Percentiles rank a stretch among this genome's conserved stretches.
phyloP scores from a whole-genome alignment of 2,329 filamentous ascomycete genomes.

The Alternaria ethzedia region DNA sequence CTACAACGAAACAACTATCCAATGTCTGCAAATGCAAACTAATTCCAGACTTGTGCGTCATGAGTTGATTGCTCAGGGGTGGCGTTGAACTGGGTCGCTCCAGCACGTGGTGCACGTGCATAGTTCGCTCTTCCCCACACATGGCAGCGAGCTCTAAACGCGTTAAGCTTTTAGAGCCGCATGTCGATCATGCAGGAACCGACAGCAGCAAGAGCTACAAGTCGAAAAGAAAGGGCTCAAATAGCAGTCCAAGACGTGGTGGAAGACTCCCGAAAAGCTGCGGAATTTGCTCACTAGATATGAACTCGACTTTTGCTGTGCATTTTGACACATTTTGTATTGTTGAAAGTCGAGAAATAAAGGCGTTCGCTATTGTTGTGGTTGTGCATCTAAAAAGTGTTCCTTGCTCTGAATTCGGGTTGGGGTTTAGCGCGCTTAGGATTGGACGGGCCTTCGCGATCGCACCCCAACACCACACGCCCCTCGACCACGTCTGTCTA shows the following conservation, averaged over 20 bases:
- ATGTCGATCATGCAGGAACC: slow-evolving; percentile 43
- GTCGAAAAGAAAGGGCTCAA: slow-evolving; percentile 18
- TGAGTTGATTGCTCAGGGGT: neutral
- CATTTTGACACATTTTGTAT: neutral
- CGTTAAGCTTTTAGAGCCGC: slow-evolving; percentile 47
- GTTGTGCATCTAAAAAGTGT: slow-evolving; percentile 21
- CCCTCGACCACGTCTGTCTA: slow-evolving; percentile 23
- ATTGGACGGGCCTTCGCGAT: slow-evolving; percentile 21
- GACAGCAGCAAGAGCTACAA: slow-evolving; percentile 32
- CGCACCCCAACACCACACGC: slow-evolving; percentile 29
- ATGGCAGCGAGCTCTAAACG: slow-evolving; percentile 32
- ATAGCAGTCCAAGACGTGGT: slow-evolving; percentile 11
- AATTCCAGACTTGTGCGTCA: neutral
- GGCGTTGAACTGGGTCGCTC: neutral
- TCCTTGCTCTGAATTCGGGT: slow-evolving; percentile 18
- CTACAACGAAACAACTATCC: neutral
- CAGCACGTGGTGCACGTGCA: slow-evolving; percentile 34
- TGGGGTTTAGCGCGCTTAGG: slow-evolving; percentile 17
- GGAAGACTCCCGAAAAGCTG: slow-evolving; percentile 40
- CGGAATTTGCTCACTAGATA: slow-evolving; percentile 11
- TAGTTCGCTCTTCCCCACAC: slow-evolving; percentile 36
- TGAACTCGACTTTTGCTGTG: slow-evolving; percentile 4
- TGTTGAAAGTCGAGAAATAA: slow-evolving; percentile 13
- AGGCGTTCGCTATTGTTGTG: slow-evolving; percentile 24
- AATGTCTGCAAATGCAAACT: neutral